A percentile compares a stretch with the other conserved stretches of the same genome.
Conservation (phyloP, 1,284 basidiomycete genomes). For the Golubevia sp. region DNA sequence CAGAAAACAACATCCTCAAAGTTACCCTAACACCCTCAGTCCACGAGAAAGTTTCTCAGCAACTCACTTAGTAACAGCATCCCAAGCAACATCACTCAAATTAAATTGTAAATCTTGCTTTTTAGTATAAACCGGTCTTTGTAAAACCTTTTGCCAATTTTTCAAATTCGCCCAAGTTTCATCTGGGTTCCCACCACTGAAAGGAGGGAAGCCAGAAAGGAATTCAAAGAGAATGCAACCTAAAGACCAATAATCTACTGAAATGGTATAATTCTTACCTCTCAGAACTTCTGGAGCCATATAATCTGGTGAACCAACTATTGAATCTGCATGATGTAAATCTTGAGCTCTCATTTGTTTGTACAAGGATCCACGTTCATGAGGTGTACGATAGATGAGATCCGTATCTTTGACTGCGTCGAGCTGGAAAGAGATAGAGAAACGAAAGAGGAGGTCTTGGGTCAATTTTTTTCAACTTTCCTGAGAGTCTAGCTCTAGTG, state of each 20-base stretch:
- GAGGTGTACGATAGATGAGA: constrained; percentile 58
- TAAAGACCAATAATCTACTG: constrained; percentile 59
- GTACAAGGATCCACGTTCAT: constrained; percentile 58
- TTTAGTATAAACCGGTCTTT: constrained; percentile 57
- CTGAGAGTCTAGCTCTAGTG: too few relatives aligned
- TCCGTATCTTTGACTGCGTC: constrained; percentile 59
- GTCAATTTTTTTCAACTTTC: too few relatives aligned
- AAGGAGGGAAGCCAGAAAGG: constrained; percentile 66
- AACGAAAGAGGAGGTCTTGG: not conserved
- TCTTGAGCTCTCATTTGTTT: constrained; percentile 56
- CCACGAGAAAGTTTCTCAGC: not conserved
- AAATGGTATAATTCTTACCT: constrained; percentile 50
- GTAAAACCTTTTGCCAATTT: constrained; percentile 58
- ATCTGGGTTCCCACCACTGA: constrained; percentile 51
- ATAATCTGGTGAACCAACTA: constrained; percentile 60
- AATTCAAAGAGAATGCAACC: constrained; percentile 69
- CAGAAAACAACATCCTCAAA: too few relatives aligned
- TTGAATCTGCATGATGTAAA: constrained; percentile 53
- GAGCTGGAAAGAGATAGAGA: constrained; percentile 15
- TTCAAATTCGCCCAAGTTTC: constrained; percentile 61
- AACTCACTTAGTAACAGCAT: constrained; percentile 38
- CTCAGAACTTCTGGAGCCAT: constrained; percentile 61
- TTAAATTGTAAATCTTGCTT: constrained; percentile 60
- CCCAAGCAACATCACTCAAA: constrained; percentile 53
- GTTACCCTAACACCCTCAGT: constrained; percentile 1